phyloP scores from a whole-genome alignment of 139 green algal genomes.

The Pycnococcus provasolii region DNA sequence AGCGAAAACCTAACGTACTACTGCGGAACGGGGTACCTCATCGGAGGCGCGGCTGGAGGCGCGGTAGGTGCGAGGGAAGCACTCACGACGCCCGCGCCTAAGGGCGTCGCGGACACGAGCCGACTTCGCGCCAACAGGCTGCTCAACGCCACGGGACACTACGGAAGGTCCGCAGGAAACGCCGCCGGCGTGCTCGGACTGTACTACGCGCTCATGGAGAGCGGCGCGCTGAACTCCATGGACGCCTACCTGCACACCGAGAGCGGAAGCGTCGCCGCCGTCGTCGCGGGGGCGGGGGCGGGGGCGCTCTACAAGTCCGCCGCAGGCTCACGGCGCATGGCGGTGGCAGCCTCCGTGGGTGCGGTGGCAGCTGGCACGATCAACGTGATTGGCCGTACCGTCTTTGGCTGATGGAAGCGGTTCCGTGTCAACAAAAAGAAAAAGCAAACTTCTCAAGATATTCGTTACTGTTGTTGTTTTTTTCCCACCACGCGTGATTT shows the following conservation, averaged over 20 bases:
- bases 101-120: background rate
- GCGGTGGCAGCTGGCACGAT: background rate
- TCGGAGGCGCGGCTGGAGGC: constrained; percentile 7
- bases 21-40: constrained; percentile 23
- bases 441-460: too few relatives aligned
- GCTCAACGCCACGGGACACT: constrained; percentile 8
- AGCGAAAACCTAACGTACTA: constrained; percentile 29
- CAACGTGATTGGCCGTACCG: too few relatives aligned
- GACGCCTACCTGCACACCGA: background rate
- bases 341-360: constrained; percentile 3
- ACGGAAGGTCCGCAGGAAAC: constrained; percentile 14
- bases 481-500: too few relatives aligned
- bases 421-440: too few relatives aligned
- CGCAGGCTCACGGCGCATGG: constrained; percentile 1
- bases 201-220: constrained; percentile 24
- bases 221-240: background rate
- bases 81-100: background rate
- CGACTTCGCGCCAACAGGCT: constrained; percentile 16
- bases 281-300: constrained; percentile 13
- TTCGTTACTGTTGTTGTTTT: too few relatives aligned
- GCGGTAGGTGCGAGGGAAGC: background rate
- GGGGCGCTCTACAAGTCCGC: constrained; percentile 16
- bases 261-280: background rate
- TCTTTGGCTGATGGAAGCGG: too few relatives aligned
- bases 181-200: constrained; percentile 18